phyloP scores from a whole-genome alignment of 495 filamentous ascomycete genomes.

The Penicillium canariense region DNA sequence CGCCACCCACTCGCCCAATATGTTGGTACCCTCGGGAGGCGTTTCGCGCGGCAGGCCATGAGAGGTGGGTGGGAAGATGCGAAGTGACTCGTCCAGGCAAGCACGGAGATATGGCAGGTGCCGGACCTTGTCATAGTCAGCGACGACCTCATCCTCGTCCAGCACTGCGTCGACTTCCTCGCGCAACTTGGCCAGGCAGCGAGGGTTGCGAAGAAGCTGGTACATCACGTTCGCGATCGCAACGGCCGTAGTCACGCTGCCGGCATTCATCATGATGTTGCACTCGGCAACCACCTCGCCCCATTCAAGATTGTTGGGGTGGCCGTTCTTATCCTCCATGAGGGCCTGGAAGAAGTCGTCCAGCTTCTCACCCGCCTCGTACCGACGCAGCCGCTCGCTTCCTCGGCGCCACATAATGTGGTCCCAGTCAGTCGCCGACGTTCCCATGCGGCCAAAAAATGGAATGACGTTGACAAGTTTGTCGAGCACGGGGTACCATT shows the following conservation, averaged over 20 bases:
- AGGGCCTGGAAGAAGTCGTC: slow-evolving; percentile 57
- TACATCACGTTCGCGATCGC: slow-evolving; percentile 48
- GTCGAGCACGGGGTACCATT: slow-evolving; percentile 40
- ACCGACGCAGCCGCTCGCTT: slow-evolving; percentile 33
- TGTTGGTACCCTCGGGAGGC: slow-evolving; percentile 28
- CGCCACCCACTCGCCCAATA: slow-evolving; percentile 34
- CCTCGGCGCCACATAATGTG: slow-evolving; percentile 41
- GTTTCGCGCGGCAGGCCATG: slow-evolving; percentile 31
- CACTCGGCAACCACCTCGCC: slow-evolving; percentile 35
- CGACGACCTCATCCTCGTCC: slow-evolving; percentile 30
- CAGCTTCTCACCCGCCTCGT: slow-evolving; percentile 51
- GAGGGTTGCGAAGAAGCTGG: slow-evolving; percentile 50
- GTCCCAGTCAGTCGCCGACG: slow-evolving; percentile 23
- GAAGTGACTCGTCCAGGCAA: slow-evolving; percentile 42
- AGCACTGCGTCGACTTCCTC: slow-evolving; percentile 50
- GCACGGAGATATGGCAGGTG: slow-evolving; percentile 36
- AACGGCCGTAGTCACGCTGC: slow-evolving; percentile 51
- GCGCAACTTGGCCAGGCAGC: slow-evolving; percentile 46
- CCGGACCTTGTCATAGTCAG: slow-evolving; percentile 36
- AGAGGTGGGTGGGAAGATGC: slow-evolving; percentile 36
- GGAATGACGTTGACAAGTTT: slow-evolving; percentile 32
- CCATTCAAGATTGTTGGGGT: slow-evolving; percentile 36
- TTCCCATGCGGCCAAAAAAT: slow-evolving; percentile 26
- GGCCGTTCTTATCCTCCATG: slow-evolving; percentile 54
- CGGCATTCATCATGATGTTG: slow-evolving; percentile 44